Conservation (phyloP, 1,139 yeast genomes). For the Pichia sp. region DNA sequence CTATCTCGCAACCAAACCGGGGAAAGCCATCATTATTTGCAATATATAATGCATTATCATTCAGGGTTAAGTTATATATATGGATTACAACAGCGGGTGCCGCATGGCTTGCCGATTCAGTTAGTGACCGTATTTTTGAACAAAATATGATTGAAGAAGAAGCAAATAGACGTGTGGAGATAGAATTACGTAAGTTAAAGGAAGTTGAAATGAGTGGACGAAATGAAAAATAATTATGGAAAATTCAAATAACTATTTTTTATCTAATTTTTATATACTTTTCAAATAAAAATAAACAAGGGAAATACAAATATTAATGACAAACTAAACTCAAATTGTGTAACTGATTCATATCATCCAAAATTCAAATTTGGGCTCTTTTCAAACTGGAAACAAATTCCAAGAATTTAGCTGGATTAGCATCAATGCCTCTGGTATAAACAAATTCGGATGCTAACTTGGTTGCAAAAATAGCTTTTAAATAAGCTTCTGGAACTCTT, state of each 20-base stretch:
- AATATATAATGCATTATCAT: conserved; percentile 22
- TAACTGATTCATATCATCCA: not conserved
- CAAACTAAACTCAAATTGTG: not conserved
- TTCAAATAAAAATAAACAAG: not conserved
- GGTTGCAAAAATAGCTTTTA: conserved; percentile 87
- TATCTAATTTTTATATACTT: not conserved
- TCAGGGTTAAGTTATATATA: conserved; percentile 26
- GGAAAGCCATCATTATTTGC: conserved; percentile 14
- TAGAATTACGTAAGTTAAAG: conserved; percentile 19
- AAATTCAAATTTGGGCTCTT: conserved; percentile 17
- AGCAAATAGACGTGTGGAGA: conserved; percentile 27
- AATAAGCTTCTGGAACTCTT: conserved; percentile 83
- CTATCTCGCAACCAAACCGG: not conserved
- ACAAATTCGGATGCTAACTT: conserved; percentile 85
- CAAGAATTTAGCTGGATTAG: conserved; percentile 78
- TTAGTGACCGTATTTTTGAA: conserved; percentile 25
- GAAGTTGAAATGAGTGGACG: conserved; percentile 2
- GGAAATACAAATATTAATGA: not conserved
- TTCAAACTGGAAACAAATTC: conserved; percentile 40
- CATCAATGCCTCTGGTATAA: conserved; percentile 76
- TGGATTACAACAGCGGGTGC: conserved; percentile 27
- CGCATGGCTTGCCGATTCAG: conserved; percentile 27
- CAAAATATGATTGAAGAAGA: conserved; percentile 28
- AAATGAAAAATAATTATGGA: conserved; percentile 3
- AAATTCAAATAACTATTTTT: not conserved